Percentiles rank a stretch among this genome's conserved stretches.
Evolutionary conservation across 2,329 filamentous ascomycete genomes (phyloP).

Genomic region (Alternaria tenuissima): DNA sequence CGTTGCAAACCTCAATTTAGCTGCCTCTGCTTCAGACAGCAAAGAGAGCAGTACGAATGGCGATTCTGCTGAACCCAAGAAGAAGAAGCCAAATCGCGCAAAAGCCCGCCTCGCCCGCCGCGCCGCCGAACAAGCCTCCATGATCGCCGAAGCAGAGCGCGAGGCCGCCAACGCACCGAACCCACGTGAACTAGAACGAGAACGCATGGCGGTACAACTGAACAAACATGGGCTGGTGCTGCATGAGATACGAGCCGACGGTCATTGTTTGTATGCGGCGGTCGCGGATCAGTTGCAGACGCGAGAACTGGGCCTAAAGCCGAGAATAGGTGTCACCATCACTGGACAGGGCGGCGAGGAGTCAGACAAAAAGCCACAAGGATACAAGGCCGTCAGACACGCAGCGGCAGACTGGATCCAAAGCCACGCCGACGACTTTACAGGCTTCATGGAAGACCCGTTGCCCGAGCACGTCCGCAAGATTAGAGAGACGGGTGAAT

Average conservation of each 20-base stretch:
- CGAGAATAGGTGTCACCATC: conserved; percentile 45
- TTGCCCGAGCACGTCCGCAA: conserved; percentile 75
- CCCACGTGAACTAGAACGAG: conserved; percentile 48
- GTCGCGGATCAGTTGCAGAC: conserved; percentile 81
- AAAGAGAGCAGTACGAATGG: conserved; percentile 12
- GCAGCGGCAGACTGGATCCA: conserved; percentile 81
- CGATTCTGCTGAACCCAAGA: conserved; percentile 9
- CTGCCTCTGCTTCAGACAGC: neutral
- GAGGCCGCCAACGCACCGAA: conserved; percentile 69
- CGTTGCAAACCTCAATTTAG: conserved; percentile 15
- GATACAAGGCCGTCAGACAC: conserved; percentile 73
- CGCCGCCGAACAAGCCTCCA: conserved; percentile 81
- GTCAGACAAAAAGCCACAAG: conserved; percentile 17
- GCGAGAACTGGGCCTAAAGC: conserved; percentile 41
- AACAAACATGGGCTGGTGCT: conserved; percentile 71
- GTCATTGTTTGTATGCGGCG: conserved; percentile 93
- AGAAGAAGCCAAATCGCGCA: conserved; percentile 85
- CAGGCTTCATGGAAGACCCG: conserved; percentile 84
- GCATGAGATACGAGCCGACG: conserved; percentile 84
- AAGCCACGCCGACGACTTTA: conserved; percentile 79
- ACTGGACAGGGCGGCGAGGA: conserved; percentile 15
- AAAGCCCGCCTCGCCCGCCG: conserved; percentile 91
- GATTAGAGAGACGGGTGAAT: conserved; percentile 88
- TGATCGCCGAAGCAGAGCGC: conserved; percentile 70
- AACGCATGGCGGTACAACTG: conserved; percentile 74